Evolutionary conservation across 2,329 filamentous ascomycete genomes (phyloP), one percentile per base, ranked within the genome.

Genomic region (Trichophyton verrucosum): DNA sequence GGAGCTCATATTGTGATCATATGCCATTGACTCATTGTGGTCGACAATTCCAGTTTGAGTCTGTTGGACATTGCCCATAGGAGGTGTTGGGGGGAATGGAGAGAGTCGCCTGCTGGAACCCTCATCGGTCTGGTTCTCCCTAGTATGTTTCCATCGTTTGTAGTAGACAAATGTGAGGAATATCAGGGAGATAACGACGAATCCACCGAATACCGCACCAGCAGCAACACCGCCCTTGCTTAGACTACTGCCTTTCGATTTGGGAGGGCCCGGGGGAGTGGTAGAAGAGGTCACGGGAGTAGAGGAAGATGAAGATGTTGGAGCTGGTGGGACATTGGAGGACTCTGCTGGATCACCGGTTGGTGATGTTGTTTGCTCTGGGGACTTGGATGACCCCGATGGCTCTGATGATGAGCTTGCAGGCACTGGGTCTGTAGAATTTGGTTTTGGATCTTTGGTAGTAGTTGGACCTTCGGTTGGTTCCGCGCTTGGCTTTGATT

Each of bases 131-230:
- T 60, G 49, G 40, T 57, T 60, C 5, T 60, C 57, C 24, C 60
- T 44, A 36, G 44, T 49, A 40, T 61, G 57, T 51, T 60, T 60
- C 64, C 64, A 65, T n/a, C 61, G 57, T 36, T 61, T 61, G 56
- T 63, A 61, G 51, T 55, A 63, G 13, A 63, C 42, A 13, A 65
- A 44, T 40, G 55, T 55, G 8, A 65, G 55, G 49, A 64, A 65
- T 38, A 60, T 44, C 3, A 63, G 49, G 46, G 61, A 58, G 40
- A 65, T 44, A 5, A 64, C 51, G 33, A 62, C 63, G 44, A 63
- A 62, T 5, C 61, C 63, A 20, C 64, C 64, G 49, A 65, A 63
- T 2, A 64, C 61, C 8, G 62, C 64, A 30, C 64, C 63, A 3
- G 61, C 64, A n/a, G 61, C 61, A 57, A 65, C 57, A 11, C 58